phyloP scores from a whole-genome alignment of 257 asterid genomes.

The Solanum habrochaites region DNA sequence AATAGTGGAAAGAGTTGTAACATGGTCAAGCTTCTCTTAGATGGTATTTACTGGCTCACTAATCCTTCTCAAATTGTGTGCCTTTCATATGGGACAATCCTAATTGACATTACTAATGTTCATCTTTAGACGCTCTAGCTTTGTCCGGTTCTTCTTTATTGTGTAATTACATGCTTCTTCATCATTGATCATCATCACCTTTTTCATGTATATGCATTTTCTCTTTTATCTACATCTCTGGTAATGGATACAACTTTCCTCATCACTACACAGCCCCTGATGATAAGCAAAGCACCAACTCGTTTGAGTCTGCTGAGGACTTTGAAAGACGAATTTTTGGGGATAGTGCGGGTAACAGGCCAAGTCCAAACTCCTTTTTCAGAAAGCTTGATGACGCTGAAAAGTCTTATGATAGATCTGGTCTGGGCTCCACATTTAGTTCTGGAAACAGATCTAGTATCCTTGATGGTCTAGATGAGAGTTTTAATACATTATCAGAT shows the following conservation, averaged over 20 bases:
- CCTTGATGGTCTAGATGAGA: slow-evolving; percentile 30
- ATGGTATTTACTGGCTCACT: background rate
- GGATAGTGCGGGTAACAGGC: slow-evolving; percentile 1
- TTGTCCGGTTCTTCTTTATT: background rate
- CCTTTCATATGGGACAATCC: background rate
- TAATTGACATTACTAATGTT: background rate
- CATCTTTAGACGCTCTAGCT: background rate
- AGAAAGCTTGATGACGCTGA: slow-evolving; percentile 36
- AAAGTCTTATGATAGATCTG: slow-evolving; percentile 29
- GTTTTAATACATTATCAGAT: slow-evolving; percentile 33
- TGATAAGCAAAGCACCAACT: slow-evolving; percentile 10
- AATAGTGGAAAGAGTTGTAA: background rate
- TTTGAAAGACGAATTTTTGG: slow-evolving; percentile 32
- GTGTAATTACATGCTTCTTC: background rate
- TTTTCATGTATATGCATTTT: background rate
- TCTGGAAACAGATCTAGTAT: slow-evolving; percentile 10
- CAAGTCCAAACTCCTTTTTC: slow-evolving; percentile 27
- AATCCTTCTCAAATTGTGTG: background rate
- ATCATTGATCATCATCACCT: background rate
- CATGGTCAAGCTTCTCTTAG: background rate
- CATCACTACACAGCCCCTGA: slow-evolving; percentile 14
- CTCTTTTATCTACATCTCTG: background rate
- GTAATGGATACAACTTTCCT: background rate
- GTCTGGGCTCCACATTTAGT: slow-evolving; percentile 14
- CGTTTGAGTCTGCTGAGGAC: slow-evolving; percentile 32